Base-by-base conservation (phyloP, 306 rosid genomes). In the Castanea sativa region DNA sequence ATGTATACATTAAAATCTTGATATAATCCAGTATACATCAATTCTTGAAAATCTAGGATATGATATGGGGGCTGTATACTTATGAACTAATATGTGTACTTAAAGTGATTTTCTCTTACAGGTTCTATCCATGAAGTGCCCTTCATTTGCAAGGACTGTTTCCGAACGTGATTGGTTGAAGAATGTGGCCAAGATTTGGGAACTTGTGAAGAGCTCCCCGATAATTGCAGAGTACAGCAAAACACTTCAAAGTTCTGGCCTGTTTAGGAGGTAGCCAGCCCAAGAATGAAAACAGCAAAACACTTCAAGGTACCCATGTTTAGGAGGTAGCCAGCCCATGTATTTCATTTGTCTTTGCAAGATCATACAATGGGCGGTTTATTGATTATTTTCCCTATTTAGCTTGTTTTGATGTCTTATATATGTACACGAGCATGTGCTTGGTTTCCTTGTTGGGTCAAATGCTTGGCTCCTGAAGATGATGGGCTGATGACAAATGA, bases 151-250 rank as follows among this genome's bases (percentile, higher is more conserved):
- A 1, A 90, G 91, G 79, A 78, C 93, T 3, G 79, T 87, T 25
- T 87, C 90, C 12, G 98, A 94, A 83, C 98, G 98, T 11, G 97
- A 94, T 72, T 92, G 98, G 98, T 83, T 94, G 83, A 94, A 91
- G 82, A 89, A 87, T 87, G 89, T 96, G 14, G 94, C 88, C 59
- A 91, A 92, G 86, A 91, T 90, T 80, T 94, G 98, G 98, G 98
- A 92, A 45, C 81, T 81, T 71, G 89, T 92, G 80, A 94, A 87
- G 81, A 90, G 55, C 88, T 92, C 98, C 63, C 86, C 96, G 29
- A 85, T 89, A 4, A 85, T 94, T 74, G 79, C 82, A 21, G 97
- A 92, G 71, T 94, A 94, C 79, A 78, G 83, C 73, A 92, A 80
- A 86, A 82, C 91, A 52, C 97, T 92, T 79, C 93, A 87, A 70